These are phyloP conservation scores for Talaromyces sp. DNA, from an alignment of 2,329 filamentous ascomycete genomes.

Conservation along the genomic window DNA sequence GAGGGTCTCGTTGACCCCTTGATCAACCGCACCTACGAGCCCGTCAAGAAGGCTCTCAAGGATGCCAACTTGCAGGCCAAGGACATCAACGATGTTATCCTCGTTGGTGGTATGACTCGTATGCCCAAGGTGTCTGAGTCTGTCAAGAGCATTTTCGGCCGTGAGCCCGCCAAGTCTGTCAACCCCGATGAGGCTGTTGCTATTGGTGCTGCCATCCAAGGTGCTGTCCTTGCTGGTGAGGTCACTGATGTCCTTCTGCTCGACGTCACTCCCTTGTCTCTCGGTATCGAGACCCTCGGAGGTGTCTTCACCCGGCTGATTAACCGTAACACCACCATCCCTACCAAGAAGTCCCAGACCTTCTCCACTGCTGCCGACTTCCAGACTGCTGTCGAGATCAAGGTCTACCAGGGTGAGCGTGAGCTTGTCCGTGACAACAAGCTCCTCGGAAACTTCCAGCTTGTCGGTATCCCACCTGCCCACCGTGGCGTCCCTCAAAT, in stretches of 20 bases:
- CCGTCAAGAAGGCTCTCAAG: slow-evolving; percentile 93
- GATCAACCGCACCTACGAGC: slow-evolving; percentile 79
- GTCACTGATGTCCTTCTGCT: slow-evolving; percentile 93
- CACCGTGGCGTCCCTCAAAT: slow-evolving; percentile 95
- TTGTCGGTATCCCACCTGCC: slow-evolving; percentile 91
- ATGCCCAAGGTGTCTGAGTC: slow-evolving; percentile 98
- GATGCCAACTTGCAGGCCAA: slow-evolving; percentile 86
- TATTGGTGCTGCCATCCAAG: slow-evolving; percentile 95
- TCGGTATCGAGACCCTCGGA: slow-evolving; percentile 96
- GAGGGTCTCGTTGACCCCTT: slow-evolving; percentile 89
- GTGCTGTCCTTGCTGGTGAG: slow-evolving; percentile 92
- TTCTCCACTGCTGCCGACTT: slow-evolving; percentile 98
- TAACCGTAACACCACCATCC: slow-evolving; percentile 98
- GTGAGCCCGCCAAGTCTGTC: slow-evolving; percentile 94
- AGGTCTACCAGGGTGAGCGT: slow-evolving; percentile 99
- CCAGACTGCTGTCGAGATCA: slow-evolving; percentile 98
- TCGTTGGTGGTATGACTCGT: slow-evolving; percentile 98
- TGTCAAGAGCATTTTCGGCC: slow-evolving; percentile 93
- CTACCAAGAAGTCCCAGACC: slow-evolving; percentile 97
- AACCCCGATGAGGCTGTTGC: slow-evolving; percentile 98
- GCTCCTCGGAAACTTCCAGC: slow-evolving; percentile 97
- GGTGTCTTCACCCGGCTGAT: slow-evolving; percentile 98
- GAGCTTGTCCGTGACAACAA: slow-evolving; percentile 99
- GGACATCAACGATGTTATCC: slow-evolving; percentile 95
- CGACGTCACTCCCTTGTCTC: slow-evolving; percentile 90